A percentile compares a stretch with the other conserved stretches of the same genome.
Conservation (phyloP, 371 early-diverging fungal species). For the Apophysomyces sp. region DNA sequence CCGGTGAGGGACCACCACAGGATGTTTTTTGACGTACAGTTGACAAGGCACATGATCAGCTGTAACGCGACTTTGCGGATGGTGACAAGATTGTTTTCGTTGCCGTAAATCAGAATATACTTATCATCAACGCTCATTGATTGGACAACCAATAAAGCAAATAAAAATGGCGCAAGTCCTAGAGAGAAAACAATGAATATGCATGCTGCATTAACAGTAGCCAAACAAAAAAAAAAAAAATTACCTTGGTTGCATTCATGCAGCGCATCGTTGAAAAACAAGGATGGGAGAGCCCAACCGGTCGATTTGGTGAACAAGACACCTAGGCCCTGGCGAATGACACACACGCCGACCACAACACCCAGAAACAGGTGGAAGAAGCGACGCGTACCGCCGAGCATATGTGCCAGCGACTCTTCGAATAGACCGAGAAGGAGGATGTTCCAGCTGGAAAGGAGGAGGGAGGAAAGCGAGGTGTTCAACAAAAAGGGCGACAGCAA, state of each 20-base stretch:
- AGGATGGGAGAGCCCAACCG: constrained; percentile 43
- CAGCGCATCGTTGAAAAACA: constrained; percentile 49
- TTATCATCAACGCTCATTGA: constrained; percentile 35
- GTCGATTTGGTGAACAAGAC: constrained; percentile 44
- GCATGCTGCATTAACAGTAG: neutral
- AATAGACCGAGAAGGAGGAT: constrained; percentile 25
- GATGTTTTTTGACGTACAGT: constrained; percentile 39
- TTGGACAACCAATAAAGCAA: constrained; percentile 45
- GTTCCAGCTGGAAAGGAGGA: constrained; percentile 22
- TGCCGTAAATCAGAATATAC: constrained; percentile 31
- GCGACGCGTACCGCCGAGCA: constrained; percentile 24
- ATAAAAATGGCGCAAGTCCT: constrained; percentile 49
- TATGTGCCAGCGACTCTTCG: constrained; percentile 31
- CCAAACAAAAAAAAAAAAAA: neutral
- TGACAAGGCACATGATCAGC: constrained; percentile 40
- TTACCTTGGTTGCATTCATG: constrained; percentile 55
- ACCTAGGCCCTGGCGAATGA: constrained; percentile 35
- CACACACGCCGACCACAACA: constrained; percentile 17
- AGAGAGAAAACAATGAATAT: neutral
- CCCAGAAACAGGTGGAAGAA: constrained; percentile 21
- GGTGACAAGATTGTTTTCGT: constrained; percentile 21
- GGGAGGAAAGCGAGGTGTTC: constrained; percentile 1
- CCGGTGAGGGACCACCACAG: constrained; percentile 55
- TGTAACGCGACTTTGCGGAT: constrained; percentile 34
- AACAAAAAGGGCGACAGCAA: constrained; percentile 29